Conservation (phyloP, 2,329 filamentous ascomycete species). For the Colletotrichum tanaceti region DNA sequence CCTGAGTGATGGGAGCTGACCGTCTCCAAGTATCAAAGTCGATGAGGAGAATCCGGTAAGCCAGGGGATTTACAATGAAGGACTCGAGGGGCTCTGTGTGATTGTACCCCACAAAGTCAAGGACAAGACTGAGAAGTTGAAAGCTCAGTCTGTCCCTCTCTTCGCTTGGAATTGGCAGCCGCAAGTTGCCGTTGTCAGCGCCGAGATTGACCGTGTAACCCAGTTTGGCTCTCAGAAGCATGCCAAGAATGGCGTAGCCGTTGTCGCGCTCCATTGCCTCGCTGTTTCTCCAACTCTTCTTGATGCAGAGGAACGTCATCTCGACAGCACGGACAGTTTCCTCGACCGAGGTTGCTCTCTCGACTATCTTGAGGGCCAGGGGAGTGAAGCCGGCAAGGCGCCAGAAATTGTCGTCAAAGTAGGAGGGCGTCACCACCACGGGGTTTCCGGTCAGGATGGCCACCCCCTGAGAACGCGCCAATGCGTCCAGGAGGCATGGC, state of each 20-base stretch:
- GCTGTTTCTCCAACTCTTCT: conserved; percentile 95
- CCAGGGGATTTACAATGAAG: conserved; percentile 94
- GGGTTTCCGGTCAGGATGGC: conserved; percentile 86
- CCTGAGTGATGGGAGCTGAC: conserved; percentile 80
- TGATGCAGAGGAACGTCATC: conserved; percentile 86
- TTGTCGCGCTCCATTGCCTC: conserved; percentile 98
- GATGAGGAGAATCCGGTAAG: conserved; percentile 90
- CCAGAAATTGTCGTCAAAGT: conserved; percentile 93
- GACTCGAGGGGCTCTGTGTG: conserved; percentile 83
- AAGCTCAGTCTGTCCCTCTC: conserved; percentile 68
- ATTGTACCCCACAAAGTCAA: conserved; percentile 91
- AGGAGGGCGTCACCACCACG: conserved; percentile 81
- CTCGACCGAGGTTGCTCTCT: conserved; percentile 77
- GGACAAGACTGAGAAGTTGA: conserved; percentile 78
- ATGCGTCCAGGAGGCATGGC: conserved; percentile 86
- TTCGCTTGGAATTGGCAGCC: conserved; percentile 60
- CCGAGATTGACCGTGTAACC: conserved; percentile 59
- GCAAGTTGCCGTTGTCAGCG: conserved; percentile 47
- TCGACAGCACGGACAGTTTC: conserved; percentile 82
- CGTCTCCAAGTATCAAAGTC: conserved; percentile 94
- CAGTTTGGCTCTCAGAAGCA: conserved; percentile 86
- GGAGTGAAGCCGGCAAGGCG: conserved; percentile 90
- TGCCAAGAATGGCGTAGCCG: conserved; percentile 88
- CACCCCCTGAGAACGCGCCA: conserved; percentile 84
- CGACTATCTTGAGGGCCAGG: conserved; percentile 84